Evolutionary conservation across 2,329 filamentous ascomycete species (phyloP), one percentile per base, ranked within the genome.

Genomic region (Microdochium trichocladiopsis): DNA sequence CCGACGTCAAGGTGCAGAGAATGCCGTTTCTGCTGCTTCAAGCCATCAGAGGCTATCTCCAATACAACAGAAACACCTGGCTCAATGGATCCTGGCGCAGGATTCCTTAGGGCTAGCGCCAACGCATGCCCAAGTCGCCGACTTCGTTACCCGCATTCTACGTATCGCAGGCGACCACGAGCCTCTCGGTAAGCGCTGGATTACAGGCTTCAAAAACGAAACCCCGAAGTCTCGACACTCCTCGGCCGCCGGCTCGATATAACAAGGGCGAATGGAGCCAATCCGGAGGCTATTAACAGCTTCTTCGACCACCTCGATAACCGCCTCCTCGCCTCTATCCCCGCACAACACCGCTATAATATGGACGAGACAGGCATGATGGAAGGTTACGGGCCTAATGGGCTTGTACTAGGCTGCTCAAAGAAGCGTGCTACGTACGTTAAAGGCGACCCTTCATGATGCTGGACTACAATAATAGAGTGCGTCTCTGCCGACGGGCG

Each of bases 401-500:
- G 56, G 11, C 25, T 57, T 14, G 52, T 57, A 25, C 33, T 57
- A 37, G 33, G 50, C 18, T 21, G 25, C 14, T 48, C 21, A 28
- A 33, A 53, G 37, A 51, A 52, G 23, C 21, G 41, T 14, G 16
- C 21, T 21, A 48, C 33, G 24, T 51, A 47, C 23, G 22, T 56
- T 18, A 52, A 55, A 43, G 48, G 28, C 23, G 52, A 53, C 50
- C 23, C 54, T 50, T 53, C 52, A 25, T 52, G 55, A 11, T 47
- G 50, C 33, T 61, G 47, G 57, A 55, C 55, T n/a, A 50, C 53
- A 23, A 55, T 60, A 24, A 52, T 61, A 22, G 53, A 61, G 52
- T 56, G 24, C 48, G 55, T 61, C 12, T 55, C 36, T n/a, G 58
- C 57, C 8, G 50, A 16, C 25, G 53, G 55, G 9, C 18, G 23